Evolutionary conservation across 2,329 filamentous ascomycete species (phyloP), one percentile per base, ranked within the genome.

Genomic region (Huntiella omanensis): DNA sequence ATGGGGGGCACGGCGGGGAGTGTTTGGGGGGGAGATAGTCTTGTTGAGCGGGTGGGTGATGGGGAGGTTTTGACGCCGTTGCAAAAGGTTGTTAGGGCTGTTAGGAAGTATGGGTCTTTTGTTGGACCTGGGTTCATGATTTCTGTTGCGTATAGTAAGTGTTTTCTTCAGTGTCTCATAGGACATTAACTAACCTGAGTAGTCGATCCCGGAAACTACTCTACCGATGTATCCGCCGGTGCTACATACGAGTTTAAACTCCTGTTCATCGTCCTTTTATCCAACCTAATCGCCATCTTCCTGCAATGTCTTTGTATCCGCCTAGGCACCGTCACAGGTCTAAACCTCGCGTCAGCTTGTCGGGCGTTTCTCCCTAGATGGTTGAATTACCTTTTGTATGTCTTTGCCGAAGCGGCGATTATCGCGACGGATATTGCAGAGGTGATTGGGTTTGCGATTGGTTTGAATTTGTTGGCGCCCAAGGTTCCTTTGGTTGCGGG

Each of bases 391-490:
- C 55, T 65, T 13, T 62, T 83, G 3, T 83, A 82, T 54, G 57
- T 67, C 15, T 62, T 83, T 51, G 71, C 77, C 1, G 78, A 83
- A 57, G 61, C 69, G 4, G 77, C 78, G 50, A 83, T 83, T 48
- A 75, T 83, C 45, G 78, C 78, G 0, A 83, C 78, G 0, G 78
- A 83, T 56, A 74, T 83, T 52, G 77, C 77, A 48, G 77, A 82
- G 53, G 77, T 82, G 15, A 81, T 83, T 52, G 78, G 78, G 43
- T 80, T 75, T 13, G 78, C 78, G 10, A 81, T 83, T 51, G 77
- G 74, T 1, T 61, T 83, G 42, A 81, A 82, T 52, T 62, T 83
- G 11, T 64, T 83, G 32, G 67, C 77, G 16, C 73, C 73, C 1
- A 63, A 72, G 48, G 63, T 83, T 4, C 77, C 78, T 0, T 62